These are phyloP conservation scores for Oxyria digyna DNA, from an alignment of 148 eudicot species.

Conservation along the genomic window DNA sequence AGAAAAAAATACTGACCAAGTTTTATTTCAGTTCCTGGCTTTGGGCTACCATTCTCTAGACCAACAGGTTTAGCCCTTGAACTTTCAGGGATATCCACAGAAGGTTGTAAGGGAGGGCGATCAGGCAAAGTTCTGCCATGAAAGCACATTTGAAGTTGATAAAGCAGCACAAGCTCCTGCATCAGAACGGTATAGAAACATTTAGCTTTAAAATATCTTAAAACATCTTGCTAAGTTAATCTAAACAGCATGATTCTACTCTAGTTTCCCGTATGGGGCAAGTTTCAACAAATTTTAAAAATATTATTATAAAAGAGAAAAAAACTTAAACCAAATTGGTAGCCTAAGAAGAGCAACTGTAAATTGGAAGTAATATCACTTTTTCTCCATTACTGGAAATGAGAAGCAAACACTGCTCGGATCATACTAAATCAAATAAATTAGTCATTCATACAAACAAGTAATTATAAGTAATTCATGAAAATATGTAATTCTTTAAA, in stretches of 20 bases:
- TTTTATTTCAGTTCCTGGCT: conserved; percentile 55
- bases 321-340: too few relatives aligned
- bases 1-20: conserved; percentile 46
- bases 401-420: background rate
- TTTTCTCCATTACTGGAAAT: background rate
- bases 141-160: conserved; percentile 71
- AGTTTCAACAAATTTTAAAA: background rate
- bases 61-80: conserved; percentile 51
- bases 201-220: background rate
- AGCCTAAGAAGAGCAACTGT: background rate
- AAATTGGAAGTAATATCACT: background rate
- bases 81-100: conserved; percentile 36
- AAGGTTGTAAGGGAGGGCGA: conserved; percentile 41
- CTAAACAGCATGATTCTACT: background rate
- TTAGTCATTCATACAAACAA: background rate
- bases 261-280: background rate
- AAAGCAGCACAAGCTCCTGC: conserved; percentile 79
- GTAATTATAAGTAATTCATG: too few relatives aligned
- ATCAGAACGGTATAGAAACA: background rate
- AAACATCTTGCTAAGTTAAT: background rate
- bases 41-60: conserved; percentile 41
- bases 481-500: too few relatives aligned
- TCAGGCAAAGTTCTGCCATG: conserved; percentile 71
- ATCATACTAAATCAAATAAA: too few relatives aligned
- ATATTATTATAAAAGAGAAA: too few relatives aligned